Conservation (phyloP, 371 early-diverging fungal species). For the Haplosporangium sp. region DNA sequence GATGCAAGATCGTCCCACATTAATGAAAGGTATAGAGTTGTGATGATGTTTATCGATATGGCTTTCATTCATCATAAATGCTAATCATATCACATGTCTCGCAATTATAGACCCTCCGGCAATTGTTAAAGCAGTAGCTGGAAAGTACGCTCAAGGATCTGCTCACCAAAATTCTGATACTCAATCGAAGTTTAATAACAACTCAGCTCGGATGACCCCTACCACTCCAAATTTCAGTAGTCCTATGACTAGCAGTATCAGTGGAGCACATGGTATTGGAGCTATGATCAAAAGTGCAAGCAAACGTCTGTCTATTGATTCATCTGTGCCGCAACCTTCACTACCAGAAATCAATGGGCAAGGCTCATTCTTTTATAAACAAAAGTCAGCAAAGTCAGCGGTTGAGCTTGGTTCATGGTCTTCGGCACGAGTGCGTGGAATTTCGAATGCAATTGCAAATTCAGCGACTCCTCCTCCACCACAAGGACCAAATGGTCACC, state of each 20-base stretch:
- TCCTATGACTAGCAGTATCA: constrained; percentile 10
- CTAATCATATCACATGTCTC: no score
- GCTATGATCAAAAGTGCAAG: constrained; percentile 48
- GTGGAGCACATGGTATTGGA: constrained; percentile 23
- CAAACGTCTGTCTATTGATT: constrained; percentile 45
- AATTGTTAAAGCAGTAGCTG: constrained; percentile 32
- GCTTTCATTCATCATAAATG: no score
- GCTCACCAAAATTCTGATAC: neutral
- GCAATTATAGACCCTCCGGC: constrained; percentile 33
- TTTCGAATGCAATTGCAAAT: neutral
- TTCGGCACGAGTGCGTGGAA: constrained; percentile 14
- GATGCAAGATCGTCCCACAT: constrained; percentile 46
- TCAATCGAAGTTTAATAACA: neutral
- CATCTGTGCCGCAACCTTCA: constrained; percentile 9
- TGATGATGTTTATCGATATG: neutral
- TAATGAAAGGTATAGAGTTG: constrained; percentile 38
- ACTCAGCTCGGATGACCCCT: constrained; percentile 23
- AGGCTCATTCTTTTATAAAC: constrained; percentile 41
- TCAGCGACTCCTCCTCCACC: constrained; percentile 15
- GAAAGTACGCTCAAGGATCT: constrained; percentile 11
- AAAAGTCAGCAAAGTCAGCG: constrained; percentile 37
- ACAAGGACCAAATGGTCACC: constrained; percentile 2
- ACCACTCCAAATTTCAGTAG: constrained; percentile 11
- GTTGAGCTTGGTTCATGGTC: constrained; percentile 49
- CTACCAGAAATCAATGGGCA: constrained; percentile 6